Evolutionary conservation across 2,329 filamentous ascomycete species (phyloP), one percentile per base, ranked within the genome.

Genomic region (Mycogone perniciosa): DNA sequence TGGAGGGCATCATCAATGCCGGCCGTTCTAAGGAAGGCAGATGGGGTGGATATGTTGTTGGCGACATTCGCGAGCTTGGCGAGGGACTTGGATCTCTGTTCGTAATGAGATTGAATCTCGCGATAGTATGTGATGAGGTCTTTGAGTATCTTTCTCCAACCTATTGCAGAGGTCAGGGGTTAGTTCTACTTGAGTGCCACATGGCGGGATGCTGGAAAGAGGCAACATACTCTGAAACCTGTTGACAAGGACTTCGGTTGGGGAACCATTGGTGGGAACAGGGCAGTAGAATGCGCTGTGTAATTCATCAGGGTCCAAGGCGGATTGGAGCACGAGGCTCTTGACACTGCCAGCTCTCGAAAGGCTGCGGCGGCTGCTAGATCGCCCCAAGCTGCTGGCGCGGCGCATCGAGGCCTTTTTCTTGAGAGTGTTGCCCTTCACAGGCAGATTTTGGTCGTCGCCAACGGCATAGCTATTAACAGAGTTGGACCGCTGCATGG

Each of bases 81-180:
- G 4, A 95, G 76, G 6, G 86, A 82, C 67, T 96, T 97, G 30
- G 88, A 80, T 54, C 88, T 84, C 50, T 85, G 79, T 63, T 99
- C 92, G 68, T 96, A 96, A 44, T 91, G 88, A 46, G 80, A 80
- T 64, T 96, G 89, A 43, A 97, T 84, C 67, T 97, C 93, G 60
- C 89, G 85, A 67, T 96, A 97, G 67, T 96, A 97, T 51, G 87
- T 75, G 58, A 97, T 96, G 41, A 97, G 77, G 59, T 96, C 91
- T 67, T 97, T 97, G 48, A 99, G 79, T 10, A 96, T 80, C 73
- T 95, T 96, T 61, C 93, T 83, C 93, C 93, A 99, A 46, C 88
- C 90, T 95, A 59, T 49, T 26, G 31, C 41, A 38, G 7, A 46
- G 20, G 7, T 20, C n/a, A 8, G 30, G 13, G 2, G 44, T 52